phyloP scores from a whole-genome alignment of 768 basidiomycete species.

The Clathrus columnatus region DNA sequence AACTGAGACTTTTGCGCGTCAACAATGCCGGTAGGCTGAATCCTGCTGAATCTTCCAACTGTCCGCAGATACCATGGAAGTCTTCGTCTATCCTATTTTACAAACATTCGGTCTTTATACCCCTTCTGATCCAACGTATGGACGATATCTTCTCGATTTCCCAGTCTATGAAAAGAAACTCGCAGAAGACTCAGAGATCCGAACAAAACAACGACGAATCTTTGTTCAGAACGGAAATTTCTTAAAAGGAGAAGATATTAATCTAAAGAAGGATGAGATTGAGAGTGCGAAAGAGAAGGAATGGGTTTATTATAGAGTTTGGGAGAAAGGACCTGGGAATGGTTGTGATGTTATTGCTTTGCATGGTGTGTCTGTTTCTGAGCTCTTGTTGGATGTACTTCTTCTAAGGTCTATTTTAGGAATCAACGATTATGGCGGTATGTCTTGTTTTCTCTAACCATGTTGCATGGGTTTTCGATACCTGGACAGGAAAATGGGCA shows the following conservation, averaged over 20 bases:
- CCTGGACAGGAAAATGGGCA: constrained; percentile 20
- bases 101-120: constrained; percentile 20
- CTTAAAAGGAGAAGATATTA: constrained; percentile 22
- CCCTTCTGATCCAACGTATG: constrained; percentile 26
- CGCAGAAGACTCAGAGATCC: constrained; percentile 18
- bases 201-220: constrained; percentile 21
- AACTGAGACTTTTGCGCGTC: no score
- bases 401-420: constrained; percentile 6
- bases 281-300: constrained; percentile 18
- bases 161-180: constrained; percentile 21
- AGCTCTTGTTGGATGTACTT: background rate
- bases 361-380: constrained; percentile 24
- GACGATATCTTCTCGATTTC: constrained; percentile 22
- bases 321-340: constrained; percentile 23
- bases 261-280: constrained; percentile 22
- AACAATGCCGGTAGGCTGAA: no score
- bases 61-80: constrained; percentile 7
- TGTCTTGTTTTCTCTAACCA: constrained; percentile 18
- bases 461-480: background rate
- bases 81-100: constrained; percentile 22
- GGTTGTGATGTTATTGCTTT: constrained; percentile 25
- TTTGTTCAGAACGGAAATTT: constrained; percentile 21
- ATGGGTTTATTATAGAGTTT: constrained; percentile 28
- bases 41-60: no score
- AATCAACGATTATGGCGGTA: background rate